Conservation (phyloP, 495 filamentous ascomycete genomes). For the Trichoderma virens region DNA sequence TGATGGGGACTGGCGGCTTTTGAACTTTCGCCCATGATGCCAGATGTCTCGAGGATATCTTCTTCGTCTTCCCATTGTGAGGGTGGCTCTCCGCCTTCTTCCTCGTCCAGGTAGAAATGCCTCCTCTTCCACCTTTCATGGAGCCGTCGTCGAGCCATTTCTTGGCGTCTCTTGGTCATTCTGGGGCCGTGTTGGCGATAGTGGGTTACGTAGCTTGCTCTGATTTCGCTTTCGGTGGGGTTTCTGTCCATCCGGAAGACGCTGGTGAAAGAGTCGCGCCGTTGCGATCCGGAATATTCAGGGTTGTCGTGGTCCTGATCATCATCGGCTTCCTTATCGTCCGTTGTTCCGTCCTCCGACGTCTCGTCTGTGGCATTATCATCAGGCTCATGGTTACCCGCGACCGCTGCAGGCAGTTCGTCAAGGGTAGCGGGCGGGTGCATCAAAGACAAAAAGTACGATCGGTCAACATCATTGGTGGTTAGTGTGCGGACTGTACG, state of each 20-base stretch:
- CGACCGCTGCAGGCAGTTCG: constrained; percentile 5
- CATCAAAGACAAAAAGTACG: constrained; percentile 26
- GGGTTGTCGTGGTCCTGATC: constrained; percentile 19
- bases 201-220: constrained; percentile 10
- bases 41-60: constrained; percentile 40
- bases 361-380: constrained; percentile 6
- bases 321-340: constrained; percentile 17
- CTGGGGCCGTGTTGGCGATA: neutral
- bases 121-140: constrained; percentile 66
- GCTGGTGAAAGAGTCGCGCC: neutral
- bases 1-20: constrained; percentile 36
- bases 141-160: constrained; percentile 42
- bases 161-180: constrained; percentile 20
- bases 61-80: constrained; percentile 59
- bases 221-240: constrained; percentile 22
- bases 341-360: constrained; percentile 9
- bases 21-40: constrained; percentile 30
- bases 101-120: constrained; percentile 73
- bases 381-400: constrained; percentile 10
- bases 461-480: constrained; percentile 15
- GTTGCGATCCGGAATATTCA: neutral
- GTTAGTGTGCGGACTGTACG: constrained; percentile 1
- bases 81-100: constrained; percentile 60
- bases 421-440: neutral
- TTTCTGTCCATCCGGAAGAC: constrained; percentile 15